Base-by-base conservation (phyloP, 441 rosid genomes). In the Melianthus villosus region DNA sequence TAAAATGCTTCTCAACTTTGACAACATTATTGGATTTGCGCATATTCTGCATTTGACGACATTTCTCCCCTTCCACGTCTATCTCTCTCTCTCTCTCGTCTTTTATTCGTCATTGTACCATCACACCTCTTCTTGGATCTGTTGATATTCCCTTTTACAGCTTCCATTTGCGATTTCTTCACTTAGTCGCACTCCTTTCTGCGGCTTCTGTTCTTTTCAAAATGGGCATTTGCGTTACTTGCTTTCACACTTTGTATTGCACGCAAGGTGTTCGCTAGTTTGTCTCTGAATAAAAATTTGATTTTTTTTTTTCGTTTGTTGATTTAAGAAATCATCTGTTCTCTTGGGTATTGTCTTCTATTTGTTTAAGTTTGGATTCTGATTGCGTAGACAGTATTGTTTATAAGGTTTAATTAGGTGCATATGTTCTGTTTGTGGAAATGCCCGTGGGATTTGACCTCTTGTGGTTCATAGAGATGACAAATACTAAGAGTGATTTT, bases 71-170 rank as follows among this genome's bases (percentile, higher is more conserved):
- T n/a, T n/a, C n/a, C n/a, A n/a, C n/a, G n/a, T n/a, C n/a, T n/a
- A n/a, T n/a, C 38, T 62, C 51, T 50, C 39, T 53, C 67, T 58
- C 54, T 51, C 57, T 57, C 48, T 42, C 59, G 44, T n/a, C 49
- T 48, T 34, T 57, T 20, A 44, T 50, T 59, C 54, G 59, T 62
- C 45, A 36, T 43, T 48, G 50, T 39, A 42, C 40, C 14, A 33
- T 17, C 28, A 51, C 50, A 33, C 51, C 56, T 34, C 60, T 60
- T 69, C 70, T 73, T 60, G 77, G 81, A 83, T 75, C 87, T 65
- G 64, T 48, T 42, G 59, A 64, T 56, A 62, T 54, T 65, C 57
- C 42, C 47, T 42, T 46, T 34, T 32, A 28, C 39, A 27, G 46
- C 51, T 34, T 32, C 26, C 47, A 16, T 22, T 34, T 28, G 42